phyloP scores from a whole-genome alignment of 2,329 filamentous ascomycete species.

The Aspergillus fijiensis region DNA sequence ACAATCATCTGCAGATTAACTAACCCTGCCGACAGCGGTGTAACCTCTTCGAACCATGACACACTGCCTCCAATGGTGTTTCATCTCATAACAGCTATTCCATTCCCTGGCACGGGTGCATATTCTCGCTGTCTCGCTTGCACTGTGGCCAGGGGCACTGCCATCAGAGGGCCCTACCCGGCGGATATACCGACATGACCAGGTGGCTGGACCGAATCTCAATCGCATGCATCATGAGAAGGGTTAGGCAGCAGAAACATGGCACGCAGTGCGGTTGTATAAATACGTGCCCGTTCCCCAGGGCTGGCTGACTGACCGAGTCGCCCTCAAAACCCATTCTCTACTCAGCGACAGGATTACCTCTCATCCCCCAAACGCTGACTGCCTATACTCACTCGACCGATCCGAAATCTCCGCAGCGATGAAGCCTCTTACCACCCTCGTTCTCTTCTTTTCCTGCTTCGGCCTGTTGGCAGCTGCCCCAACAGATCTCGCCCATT shows the following conservation, averaged over 20 bases:
- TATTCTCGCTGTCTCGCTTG: neutral
- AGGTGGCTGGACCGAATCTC: neutral
- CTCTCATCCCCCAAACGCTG: neutral
- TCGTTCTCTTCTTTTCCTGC: neutral
- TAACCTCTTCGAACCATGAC: neutral
- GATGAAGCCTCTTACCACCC: neutral
- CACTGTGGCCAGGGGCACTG: neutral
- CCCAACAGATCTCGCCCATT: neutral
- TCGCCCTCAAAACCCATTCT: no score
- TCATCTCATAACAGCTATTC: neutral
- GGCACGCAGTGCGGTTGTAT: neutral
- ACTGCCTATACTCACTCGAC: neutral
- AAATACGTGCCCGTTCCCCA: neutral
- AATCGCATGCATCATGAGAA: neutral
- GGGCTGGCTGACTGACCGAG: neutral
- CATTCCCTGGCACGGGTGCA: neutral
- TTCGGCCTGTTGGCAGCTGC: neutral
- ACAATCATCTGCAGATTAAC: neutral
- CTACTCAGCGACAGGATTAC: no score
- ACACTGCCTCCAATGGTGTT: neutral
- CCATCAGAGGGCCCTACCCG: neutral
- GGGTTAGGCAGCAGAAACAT: neutral
- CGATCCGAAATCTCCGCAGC: neutral
- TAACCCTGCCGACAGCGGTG: neutral
- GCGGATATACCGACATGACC: neutral